Evolutionary conservation across 2,329 filamentous ascomycete species (phyloP).

Genomic region (Fusarium sp.): DNA sequence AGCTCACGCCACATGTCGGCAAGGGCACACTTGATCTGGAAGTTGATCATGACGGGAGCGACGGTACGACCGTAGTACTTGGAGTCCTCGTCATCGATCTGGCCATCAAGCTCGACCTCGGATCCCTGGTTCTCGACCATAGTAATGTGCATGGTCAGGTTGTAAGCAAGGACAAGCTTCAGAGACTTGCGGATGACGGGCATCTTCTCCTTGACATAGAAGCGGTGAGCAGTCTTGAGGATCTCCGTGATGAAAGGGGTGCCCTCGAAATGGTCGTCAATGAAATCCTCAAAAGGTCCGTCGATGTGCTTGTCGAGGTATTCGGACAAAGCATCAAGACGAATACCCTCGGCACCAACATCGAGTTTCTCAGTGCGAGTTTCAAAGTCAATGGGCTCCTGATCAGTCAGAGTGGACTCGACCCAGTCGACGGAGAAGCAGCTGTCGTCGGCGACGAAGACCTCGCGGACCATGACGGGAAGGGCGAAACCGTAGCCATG

Average conservation of each 20-base stretch:
- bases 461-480: slow-evolving; percentile 92
- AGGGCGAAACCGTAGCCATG: slow-evolving; percentile 95
- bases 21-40: slow-evolving; percentile 97
- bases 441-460: slow-evolving; percentile 90
- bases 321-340: slow-evolving; percentile 81
- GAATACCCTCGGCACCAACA: slow-evolving; percentile 89
- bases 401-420: slow-evolving; percentile 76
- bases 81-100: slow-evolving; percentile 86
- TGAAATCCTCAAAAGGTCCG: slow-evolving; percentile 89
- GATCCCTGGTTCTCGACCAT: slow-evolving; percentile 91
- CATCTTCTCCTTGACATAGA: slow-evolving; percentile 87
- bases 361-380: slow-evolving; percentile 89
- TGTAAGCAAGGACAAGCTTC: slow-evolving; percentile 95
- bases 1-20: slow-evolving; percentile 98
- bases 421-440: slow-evolving; percentile 96
- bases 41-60: slow-evolving; percentile 99
- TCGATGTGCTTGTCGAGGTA: slow-evolving; percentile 97
- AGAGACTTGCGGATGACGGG: slow-evolving; percentile 94
- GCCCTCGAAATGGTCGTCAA: slow-evolving; percentile 95
- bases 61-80: slow-evolving; percentile 91
- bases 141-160: slow-evolving; percentile 92
- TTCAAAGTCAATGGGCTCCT: slow-evolving; percentile 83
- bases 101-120: slow-evolving; percentile 80
- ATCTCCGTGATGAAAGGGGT: slow-evolving; percentile 96
- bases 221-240: slow-evolving; percentile 94